These are phyloP conservation scores for Oryza coarctata DNA, from an alignment of 176 grass and related monocot genomes.

Conservation along the genomic window DNA sequence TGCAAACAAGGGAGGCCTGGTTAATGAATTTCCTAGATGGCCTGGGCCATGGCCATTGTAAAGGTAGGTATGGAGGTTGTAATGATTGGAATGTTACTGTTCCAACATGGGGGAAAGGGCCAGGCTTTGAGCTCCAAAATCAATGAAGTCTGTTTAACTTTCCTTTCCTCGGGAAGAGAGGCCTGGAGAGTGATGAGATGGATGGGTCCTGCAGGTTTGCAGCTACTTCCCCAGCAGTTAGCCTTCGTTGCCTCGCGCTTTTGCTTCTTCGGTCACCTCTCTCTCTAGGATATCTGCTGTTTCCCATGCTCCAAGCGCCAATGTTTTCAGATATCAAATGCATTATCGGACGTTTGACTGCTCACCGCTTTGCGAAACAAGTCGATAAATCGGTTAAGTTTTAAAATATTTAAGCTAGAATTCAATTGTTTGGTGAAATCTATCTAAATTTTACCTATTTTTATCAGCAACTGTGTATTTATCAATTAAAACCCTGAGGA, in stretches of 20 bases:
- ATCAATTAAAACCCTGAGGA: too few species aligned
- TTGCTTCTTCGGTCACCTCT: not conserved
- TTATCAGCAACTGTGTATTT: too few species aligned
- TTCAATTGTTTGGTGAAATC: too few species aligned
- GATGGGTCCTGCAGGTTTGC: conserved; percentile 29
- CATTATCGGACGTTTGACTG: too few species aligned
- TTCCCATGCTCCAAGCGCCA: not conserved
- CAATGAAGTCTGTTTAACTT: conserved; percentile 32
- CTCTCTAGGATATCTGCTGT: conserved; percentile 1
- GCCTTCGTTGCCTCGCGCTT: conserved; percentile 20
- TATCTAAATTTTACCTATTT: too few species aligned
- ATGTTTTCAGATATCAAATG: too few species aligned
- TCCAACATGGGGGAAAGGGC: conserved; percentile 45
- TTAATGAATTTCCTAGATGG: too few species aligned
- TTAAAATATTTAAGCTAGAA: too few species aligned
- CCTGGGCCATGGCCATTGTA: not conserved
- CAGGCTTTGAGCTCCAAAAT: conserved; percentile 40
- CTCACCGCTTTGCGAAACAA: not conserved
- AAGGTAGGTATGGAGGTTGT: conserved; percentile 35
- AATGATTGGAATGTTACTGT: conserved; percentile 56
- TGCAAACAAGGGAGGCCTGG: too few species aligned
- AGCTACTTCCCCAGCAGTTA: not conserved
- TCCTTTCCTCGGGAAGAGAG: conserved; percentile 38
- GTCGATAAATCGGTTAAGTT: not conserved
- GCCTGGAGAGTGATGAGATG: not conserved